phyloP scores from a whole-genome alignment of 306 rosid species.

The Citrullus mucosospermus region DNA sequence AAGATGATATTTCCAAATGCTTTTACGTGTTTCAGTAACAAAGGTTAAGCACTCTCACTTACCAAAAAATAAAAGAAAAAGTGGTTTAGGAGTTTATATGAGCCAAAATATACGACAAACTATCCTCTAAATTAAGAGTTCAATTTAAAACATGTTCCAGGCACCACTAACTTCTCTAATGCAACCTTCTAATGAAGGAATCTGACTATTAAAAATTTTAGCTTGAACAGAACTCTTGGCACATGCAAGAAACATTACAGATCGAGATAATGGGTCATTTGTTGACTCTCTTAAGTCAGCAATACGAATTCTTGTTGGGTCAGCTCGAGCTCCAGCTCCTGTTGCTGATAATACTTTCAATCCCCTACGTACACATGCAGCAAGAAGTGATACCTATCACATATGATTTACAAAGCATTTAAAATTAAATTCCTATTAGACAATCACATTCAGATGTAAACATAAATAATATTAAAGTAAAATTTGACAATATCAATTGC shows the following conservation, averaged over 20 bases:
- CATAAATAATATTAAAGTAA: not conserved
- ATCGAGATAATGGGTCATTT: slow-evolving; percentile 79
- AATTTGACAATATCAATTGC: not conserved
- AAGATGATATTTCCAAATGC: not conserved
- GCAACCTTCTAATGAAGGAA: not conserved
- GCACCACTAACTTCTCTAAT: not conserved
- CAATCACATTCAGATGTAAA: slow-evolving; percentile 4
- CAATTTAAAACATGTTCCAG: not conserved
- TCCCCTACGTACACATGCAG: slow-evolving; percentile 88
- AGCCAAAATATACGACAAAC: not conserved
- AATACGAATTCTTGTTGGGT: slow-evolving; percentile 84
- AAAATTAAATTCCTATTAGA: slow-evolving; percentile 15
- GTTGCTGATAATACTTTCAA: slow-evolving; percentile 86
- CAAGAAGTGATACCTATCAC: slow-evolving; percentile 93
- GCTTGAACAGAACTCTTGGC: not conserved
- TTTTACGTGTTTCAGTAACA: not conserved
- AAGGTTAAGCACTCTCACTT: not conserved
- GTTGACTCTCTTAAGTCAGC: slow-evolving; percentile 89
- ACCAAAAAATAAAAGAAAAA: not conserved
- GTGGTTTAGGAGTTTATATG: not conserved
- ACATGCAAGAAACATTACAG: slow-evolving; percentile 39
- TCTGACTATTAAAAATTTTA: not conserved
- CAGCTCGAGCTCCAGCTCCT: slow-evolving; percentile 96
- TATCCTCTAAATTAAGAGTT: not conserved
- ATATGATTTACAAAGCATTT: slow-evolving; percentile 23